Evolutionary conservation across 306 rosid genomes (phyloP), one percentile per base, ranked within the genome.

Genomic region (Quercus cerris): DNA sequence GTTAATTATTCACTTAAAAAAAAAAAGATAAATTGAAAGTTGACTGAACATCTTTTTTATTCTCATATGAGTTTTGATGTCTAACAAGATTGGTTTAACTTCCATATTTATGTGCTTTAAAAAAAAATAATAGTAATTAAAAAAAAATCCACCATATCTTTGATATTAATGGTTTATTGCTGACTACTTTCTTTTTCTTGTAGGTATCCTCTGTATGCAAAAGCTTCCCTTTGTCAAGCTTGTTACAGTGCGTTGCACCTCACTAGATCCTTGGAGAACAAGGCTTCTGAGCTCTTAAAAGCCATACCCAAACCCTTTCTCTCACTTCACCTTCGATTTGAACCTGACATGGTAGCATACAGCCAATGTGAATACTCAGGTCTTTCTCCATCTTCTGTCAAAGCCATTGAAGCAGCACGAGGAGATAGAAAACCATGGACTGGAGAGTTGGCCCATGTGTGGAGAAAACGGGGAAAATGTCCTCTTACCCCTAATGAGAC

Each of bases 401-500:
- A 91, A 84, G 93, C 99, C 44, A 73, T 93, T 38, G 89, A 91
- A 61, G 96, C 67, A 2, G 93, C 96, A 51, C 86, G 82, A 38
- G 89, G 86, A 31, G 97, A 91, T 80, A 80, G 97, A 83, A 93
- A 91, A 79, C 98, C 99, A 30, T 93, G 96, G 97, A 93, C 94
- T 0, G 97, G 98, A 52, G 94, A 91, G 76, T 79, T 87, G 30
- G 94, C 99, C 20, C 81, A 69, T 3, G 49, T 82, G 57, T 93
- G 99, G 99, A 87, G 99, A 82, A 89, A 78, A 52, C 87, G 97
- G 3, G 99, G 99, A 51, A 95, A 93, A 80, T 95, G 98, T 49
- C 99, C 98, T 23, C 92, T 93, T 11, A 90, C 97, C 0, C 98
- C 98, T 17, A 90, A 84, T 4, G 99, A 95, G 87, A 91, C 97